These are phyloP conservation scores for Saccharomyces mikatae DNA, from an alignment of 805 yeast species.

Conservation along the genomic window DNA sequence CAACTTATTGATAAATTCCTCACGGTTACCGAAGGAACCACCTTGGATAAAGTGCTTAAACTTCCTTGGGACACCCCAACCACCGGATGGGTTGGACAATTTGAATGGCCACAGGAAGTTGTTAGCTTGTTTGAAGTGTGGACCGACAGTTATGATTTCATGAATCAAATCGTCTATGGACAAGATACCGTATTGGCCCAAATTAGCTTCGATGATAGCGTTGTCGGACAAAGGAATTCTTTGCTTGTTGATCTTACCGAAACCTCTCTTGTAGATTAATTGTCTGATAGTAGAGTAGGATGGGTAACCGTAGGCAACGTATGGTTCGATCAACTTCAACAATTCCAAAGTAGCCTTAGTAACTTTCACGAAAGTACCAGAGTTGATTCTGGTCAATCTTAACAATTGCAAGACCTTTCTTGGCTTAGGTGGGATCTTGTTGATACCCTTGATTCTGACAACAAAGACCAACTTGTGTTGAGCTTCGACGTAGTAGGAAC, in stretches of 20 bases:
- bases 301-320: constrained; percentile 97
- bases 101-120: constrained; percentile 98
- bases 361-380: constrained; percentile 90
- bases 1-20: constrained; percentile 88
- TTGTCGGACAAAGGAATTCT: constrained; percentile 86
- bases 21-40: constrained; percentile 98
- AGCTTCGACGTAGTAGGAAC: constrained; percentile 91
- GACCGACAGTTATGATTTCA: constrained; percentile 94
- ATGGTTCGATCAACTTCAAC: constrained; percentile 90
- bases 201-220: constrained; percentile 75
- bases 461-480: constrained; percentile 92
- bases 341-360: constrained; percentile 94
- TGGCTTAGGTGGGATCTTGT: constrained; percentile 98
- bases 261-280: constrained; percentile 94
- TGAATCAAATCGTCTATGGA: constrained; percentile 91
- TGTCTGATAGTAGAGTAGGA: constrained; percentile 84
- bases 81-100: constrained; percentile 94
- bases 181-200: constrained; percentile 88
- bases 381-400: constrained; percentile 88
- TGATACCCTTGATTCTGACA: constrained; percentile 98
- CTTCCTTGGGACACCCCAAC: constrained; percentile 95
- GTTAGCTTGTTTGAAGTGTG: constrained; percentile 97
- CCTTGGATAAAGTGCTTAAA: constrained; percentile 96
- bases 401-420: constrained; percentile 94
- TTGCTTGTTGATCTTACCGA: constrained; percentile 94